These are phyloP conservation scores for Paulownia fortunei DNA, from an alignment of 257 asterid genomes.

Conservation along the genomic window DNA sequence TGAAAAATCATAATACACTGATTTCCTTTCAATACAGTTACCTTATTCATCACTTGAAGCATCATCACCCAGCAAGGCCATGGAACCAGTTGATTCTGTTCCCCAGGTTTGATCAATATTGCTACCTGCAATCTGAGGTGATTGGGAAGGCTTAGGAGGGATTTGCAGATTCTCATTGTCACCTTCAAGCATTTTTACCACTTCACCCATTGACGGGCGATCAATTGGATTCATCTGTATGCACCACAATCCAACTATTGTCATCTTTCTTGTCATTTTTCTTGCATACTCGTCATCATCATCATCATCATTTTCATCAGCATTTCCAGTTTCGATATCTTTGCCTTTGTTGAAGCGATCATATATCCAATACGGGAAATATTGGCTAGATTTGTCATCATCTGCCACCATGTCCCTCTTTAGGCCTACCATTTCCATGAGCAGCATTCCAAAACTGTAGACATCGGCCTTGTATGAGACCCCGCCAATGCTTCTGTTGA, in stretches of 20 bases:
- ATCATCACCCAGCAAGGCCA: background rate
- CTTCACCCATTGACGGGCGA: constrained; percentile 44
- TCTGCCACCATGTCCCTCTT: constrained; percentile 2
- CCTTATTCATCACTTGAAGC: background rate
- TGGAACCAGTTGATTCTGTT: background rate
- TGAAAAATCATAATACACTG: too few species aligned
- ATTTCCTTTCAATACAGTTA: too few species aligned
- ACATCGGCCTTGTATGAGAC: constrained; percentile 31
- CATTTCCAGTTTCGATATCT: constrained; percentile 30
- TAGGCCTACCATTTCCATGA: constrained; percentile 26
- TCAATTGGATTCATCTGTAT: constrained; percentile 38
- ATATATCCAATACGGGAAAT: constrained; percentile 40
- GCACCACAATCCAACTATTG: constrained; percentile 44
- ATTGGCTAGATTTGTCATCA: too few species aligned
- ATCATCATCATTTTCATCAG: background rate
- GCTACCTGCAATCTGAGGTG: too few species aligned
- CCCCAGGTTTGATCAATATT: too few species aligned
- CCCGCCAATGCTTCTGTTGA: constrained; percentile 30
- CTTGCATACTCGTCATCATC: background rate
- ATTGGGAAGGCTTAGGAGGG: constrained; percentile 28
- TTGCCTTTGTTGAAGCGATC: constrained; percentile 16
- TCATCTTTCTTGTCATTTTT: constrained; percentile 23
- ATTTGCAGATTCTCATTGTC: constrained; percentile 32
- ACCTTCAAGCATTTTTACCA: constrained; percentile 49
- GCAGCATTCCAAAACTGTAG: constrained; percentile 39